These are phyloP conservation scores for Trichoderma reesei DNA, from an alignment of 495 filamentous ascomycete genomes.

Conservation along the genomic window DNA sequence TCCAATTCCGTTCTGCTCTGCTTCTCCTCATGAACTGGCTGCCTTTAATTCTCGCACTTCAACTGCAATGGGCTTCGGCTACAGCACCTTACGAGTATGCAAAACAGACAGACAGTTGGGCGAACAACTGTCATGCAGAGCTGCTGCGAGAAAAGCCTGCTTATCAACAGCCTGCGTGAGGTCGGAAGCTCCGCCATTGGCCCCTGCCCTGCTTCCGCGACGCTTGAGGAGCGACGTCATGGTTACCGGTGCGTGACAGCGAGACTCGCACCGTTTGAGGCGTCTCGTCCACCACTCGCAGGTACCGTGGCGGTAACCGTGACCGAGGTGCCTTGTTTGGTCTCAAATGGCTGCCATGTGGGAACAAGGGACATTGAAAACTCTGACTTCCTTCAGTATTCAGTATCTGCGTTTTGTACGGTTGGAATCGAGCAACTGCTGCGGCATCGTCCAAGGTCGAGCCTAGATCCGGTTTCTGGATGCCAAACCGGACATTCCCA, in stretches of 20 bases:
- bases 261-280: not conserved
- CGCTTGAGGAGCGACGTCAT: not conserved
- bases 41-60: not conserved
- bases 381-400: too few relatives aligned
- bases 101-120: not conserved
- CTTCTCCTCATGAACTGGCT: constrained; percentile 3
- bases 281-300: too few relatives aligned
- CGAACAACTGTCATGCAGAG: not conserved
- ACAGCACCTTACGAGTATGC: not conserved
- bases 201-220: not conserved
- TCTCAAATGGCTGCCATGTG: too few relatives aligned
- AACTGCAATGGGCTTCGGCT: not conserved
- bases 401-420: too few relatives aligned
- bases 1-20: not conserved
- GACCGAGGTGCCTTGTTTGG: too few relatives aligned
- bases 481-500: too few relatives aligned
- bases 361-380: too few relatives aligned
- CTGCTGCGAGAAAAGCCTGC: not conserved
- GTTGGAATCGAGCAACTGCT: too few relatives aligned
- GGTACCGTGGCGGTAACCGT: too few relatives aligned
- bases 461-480: too few relatives aligned
- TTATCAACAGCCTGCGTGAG: too few relatives aligned
- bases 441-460: too few relatives aligned
- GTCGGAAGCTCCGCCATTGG: constrained; percentile 6
- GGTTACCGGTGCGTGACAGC: not conserved